Evolutionary conservation across 148 eudicot genomes (phyloP).

Genomic region (Bassia scoparia): DNA sequence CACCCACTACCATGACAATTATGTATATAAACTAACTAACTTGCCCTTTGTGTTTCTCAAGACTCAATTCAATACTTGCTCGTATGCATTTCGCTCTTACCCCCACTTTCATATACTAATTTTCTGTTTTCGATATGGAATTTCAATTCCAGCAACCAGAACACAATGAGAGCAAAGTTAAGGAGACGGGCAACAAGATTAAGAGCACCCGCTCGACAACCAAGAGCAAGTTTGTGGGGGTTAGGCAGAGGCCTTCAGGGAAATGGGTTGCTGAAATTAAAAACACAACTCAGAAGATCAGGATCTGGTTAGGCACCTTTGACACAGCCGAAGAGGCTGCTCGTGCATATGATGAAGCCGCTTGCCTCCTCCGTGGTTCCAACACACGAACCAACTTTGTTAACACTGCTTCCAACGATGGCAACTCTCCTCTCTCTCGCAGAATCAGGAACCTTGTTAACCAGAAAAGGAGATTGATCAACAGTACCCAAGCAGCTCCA

Average conservation of each 20-base stretch:
- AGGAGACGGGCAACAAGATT: not conserved
- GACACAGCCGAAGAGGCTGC: constrained; percentile 74
- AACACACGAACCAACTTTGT: constrained; percentile 60
- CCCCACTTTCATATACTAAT: not conserved
- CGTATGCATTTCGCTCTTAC: not conserved
- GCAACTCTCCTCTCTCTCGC: constrained; percentile 44
- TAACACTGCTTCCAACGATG: constrained; percentile 17
- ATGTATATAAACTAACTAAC: constrained; percentile 5
- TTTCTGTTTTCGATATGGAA: constrained; percentile 27
- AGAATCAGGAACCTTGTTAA: constrained; percentile 53
- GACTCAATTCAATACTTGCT: not conserved
- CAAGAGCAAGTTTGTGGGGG: constrained; percentile 61
- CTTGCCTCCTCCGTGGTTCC: constrained; percentile 60
- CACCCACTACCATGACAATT: constrained; percentile 18
- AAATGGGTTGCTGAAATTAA: constrained; percentile 81
- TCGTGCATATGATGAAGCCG: constrained; percentile 66
- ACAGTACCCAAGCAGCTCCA: constrained; percentile 15
- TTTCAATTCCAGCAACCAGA: constrained; percentile 32
- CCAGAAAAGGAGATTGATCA: constrained; percentile 33
- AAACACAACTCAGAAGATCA: constrained; percentile 60
- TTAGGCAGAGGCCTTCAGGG: constrained; percentile 68
- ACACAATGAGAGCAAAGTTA: constrained; percentile 22
- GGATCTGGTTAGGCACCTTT: constrained; percentile 70
- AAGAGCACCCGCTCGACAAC: not conserved
- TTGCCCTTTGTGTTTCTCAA: not conserved